Conservation (phyloP, 2,329 filamentous ascomycete species). For the Escovopsis sp. region DNA sequence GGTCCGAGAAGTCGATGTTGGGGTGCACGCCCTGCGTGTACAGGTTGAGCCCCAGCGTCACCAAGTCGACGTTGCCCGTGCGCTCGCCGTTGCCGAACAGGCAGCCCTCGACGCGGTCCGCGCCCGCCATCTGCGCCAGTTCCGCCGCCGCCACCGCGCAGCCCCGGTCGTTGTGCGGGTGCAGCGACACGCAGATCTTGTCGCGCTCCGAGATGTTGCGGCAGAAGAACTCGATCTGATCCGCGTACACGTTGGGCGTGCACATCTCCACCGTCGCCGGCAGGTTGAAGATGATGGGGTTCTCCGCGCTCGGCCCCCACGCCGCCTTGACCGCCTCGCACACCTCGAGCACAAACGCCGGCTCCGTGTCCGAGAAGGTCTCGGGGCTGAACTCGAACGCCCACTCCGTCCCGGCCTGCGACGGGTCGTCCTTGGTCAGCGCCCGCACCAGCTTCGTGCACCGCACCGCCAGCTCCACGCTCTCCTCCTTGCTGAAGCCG, state of each 20-base stretch:
- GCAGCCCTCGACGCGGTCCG: constrained; percentile 85
- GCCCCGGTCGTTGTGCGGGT: constrained; percentile 89
- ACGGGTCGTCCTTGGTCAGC: constrained; percentile 68
- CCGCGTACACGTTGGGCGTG: constrained; percentile 89
- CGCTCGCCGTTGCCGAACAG: constrained; percentile 86
- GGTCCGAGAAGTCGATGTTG: constrained; percentile 80
- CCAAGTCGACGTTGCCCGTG: constrained; percentile 89
- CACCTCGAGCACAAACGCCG: constrained; percentile 68
- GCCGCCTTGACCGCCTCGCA: constrained; percentile 90
- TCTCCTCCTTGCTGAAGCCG: constrained; percentile 70
- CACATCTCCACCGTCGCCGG: constrained; percentile 92
- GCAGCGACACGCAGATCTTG: constrained; percentile 77
- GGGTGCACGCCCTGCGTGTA: constrained; percentile 87
- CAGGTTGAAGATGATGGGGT: constrained; percentile 89
- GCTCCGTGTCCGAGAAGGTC: constrained; percentile 78
- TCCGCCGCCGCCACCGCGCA: constrained; percentile 83
- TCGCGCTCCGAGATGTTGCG: constrained; percentile 69
- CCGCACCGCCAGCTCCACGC: constrained; percentile 63
- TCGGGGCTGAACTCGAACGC: constrained; percentile 74
- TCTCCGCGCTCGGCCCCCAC: constrained; percentile 69
- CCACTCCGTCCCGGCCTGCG: constrained; percentile 48
- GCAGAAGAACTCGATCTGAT: constrained; percentile 95
- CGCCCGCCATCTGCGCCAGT: constrained; percentile 89
- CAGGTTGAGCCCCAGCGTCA: constrained; percentile 82
- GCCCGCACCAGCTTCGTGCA: constrained; percentile 78